Evolutionary conservation across 768 basidiomycete species (phyloP).

Genomic region (Phaffia tasmanica): DNA sequence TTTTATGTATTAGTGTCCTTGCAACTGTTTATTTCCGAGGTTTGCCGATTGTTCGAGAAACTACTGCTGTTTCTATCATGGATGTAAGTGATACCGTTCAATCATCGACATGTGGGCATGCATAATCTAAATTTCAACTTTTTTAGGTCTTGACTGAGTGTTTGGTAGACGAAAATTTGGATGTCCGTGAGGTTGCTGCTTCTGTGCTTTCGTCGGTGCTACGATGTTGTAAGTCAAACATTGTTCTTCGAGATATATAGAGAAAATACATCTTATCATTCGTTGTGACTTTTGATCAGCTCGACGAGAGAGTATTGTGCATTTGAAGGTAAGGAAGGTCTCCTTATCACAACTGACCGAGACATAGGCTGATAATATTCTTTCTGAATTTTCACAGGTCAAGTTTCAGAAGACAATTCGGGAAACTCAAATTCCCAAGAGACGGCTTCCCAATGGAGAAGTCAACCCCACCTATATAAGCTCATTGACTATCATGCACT

Average conservation of each 20-base stretch:
- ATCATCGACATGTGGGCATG: not conserved
- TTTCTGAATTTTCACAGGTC: conserved; percentile 44
- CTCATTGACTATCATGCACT: conserved; percentile 62
- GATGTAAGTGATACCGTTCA: conserved; percentile 43
- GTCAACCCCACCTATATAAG: conserved; percentile 58
- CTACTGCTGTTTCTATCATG: conserved; percentile 59
- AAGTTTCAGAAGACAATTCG: conserved; percentile 64
- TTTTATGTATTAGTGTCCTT: conserved; percentile 42
- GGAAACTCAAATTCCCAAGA: conserved; percentile 53
- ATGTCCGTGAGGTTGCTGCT: conserved; percentile 75
- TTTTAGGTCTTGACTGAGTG: conserved; percentile 52
- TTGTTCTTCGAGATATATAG: conserved; percentile 22
- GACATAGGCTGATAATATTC: conserved; percentile 3
- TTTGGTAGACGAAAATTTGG: conserved; percentile 77
- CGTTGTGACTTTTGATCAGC: not conserved
- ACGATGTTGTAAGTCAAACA: conserved; percentile 86
- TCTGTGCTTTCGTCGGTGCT: conserved; percentile 65
- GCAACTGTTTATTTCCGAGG: conserved; percentile 88
- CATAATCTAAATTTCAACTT: not conserved
- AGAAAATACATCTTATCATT: not conserved
- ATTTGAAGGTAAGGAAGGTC: not conserved
- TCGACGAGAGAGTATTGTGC: not conserved
- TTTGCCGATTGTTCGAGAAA: conserved; percentile 59
- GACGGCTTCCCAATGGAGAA: conserved; percentile 38
- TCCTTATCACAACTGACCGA: conserved; percentile 23